These are phyloP conservation scores for Ogataea paraovalis DNA, from an alignment of 805 yeast species.

Conservation along the genomic window DNA sequence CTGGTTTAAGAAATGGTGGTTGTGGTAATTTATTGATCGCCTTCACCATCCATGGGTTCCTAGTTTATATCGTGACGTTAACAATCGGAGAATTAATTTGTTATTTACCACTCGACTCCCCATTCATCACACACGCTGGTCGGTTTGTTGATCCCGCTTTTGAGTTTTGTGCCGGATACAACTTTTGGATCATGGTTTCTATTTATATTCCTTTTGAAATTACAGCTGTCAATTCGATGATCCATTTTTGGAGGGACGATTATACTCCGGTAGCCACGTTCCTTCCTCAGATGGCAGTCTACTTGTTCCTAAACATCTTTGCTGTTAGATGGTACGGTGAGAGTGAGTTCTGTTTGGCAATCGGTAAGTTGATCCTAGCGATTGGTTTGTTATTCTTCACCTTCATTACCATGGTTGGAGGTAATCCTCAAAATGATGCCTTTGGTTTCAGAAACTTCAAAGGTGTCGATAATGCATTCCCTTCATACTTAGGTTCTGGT, in stretches of 20 bases:
- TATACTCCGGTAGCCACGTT: constrained; percentile 46
- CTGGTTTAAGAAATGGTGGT: constrained; percentile 32
- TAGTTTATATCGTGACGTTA: constrained; percentile 32
- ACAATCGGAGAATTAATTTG: constrained; percentile 36
- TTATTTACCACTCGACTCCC: constrained; percentile 35
- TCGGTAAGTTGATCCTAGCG: constrained; percentile 46
- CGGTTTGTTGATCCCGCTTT: constrained; percentile 36
- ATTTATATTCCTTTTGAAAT: constrained; percentile 35
- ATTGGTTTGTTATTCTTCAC: constrained; percentile 47
- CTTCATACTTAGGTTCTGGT: constrained; percentile 50
- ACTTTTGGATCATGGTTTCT: constrained; percentile 40
- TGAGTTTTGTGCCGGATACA: constrained; percentile 34
- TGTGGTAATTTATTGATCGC: constrained; percentile 33
- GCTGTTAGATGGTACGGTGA: constrained; percentile 51
- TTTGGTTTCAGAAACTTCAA: constrained; percentile 32
- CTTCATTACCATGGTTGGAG: constrained; percentile 53
- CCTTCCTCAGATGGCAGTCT: constrained; percentile 38
- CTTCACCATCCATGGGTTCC: constrained; percentile 30
- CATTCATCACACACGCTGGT: constrained; percentile 36
- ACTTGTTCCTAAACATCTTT: constrained; percentile 40
- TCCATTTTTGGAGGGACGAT: constrained; percentile 49
- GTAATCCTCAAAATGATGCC: constrained; percentile 47
- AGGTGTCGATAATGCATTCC: constrained; percentile 31
- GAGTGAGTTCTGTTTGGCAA: constrained; percentile 42
- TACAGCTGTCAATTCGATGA: constrained; percentile 47